Evolutionary conservation across 495 filamentous ascomycete genomes (phyloP).

Genomic region (Penicillium cinerascens): DNA sequence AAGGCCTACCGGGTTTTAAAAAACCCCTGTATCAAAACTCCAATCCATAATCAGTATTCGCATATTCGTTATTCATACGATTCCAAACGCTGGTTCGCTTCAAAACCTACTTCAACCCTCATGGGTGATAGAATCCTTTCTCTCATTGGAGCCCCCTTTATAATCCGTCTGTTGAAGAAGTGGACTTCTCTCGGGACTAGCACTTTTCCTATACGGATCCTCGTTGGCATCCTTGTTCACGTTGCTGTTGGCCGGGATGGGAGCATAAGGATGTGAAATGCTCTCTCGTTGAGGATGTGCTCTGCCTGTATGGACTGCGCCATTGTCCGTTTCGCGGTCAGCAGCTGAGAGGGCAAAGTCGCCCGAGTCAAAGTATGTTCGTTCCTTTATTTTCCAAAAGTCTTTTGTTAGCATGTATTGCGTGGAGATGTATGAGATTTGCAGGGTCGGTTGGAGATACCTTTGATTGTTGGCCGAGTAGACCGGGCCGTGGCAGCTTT

Average conservation of each 20-base stretch:
- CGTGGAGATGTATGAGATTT: not conserved
- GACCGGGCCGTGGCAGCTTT: slow-evolving; percentile 12
- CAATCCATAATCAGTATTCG: too few relatives aligned
- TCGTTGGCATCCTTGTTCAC: slow-evolving; percentile 24
- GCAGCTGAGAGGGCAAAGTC: slow-evolving; percentile 31
- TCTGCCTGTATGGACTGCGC: slow-evolving; percentile 24
- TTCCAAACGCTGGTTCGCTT: too few relatives aligned
- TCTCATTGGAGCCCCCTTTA: not conserved
- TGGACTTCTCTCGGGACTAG: slow-evolving; percentile 8
- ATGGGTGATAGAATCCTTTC: not conserved
- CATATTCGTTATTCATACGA: too few relatives aligned
- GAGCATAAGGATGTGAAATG: slow-evolving; percentile 30
- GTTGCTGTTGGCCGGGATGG: slow-evolving; percentile 27
- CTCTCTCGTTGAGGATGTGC: slow-evolving; percentile 24
- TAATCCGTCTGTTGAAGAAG: slow-evolving; percentile 4
- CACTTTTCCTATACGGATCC: slow-evolving; percentile 13
- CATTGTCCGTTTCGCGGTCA: slow-evolving; percentile 20
- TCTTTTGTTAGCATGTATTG: not conserved
- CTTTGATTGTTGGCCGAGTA: slow-evolving; percentile 12
- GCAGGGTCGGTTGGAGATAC: not conserved
- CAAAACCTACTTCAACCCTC: too few relatives aligned
- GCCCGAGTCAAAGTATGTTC: slow-evolving; percentile 34
- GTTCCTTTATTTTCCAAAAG: too few relatives aligned
- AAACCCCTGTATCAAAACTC: too few relatives aligned
- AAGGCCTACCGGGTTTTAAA: too few relatives aligned